Evolutionary conservation across 306 rosid genomes (phyloP), one percentile per base, ranked within the genome.

Genomic region (Prinsepia uniflora): DNA sequence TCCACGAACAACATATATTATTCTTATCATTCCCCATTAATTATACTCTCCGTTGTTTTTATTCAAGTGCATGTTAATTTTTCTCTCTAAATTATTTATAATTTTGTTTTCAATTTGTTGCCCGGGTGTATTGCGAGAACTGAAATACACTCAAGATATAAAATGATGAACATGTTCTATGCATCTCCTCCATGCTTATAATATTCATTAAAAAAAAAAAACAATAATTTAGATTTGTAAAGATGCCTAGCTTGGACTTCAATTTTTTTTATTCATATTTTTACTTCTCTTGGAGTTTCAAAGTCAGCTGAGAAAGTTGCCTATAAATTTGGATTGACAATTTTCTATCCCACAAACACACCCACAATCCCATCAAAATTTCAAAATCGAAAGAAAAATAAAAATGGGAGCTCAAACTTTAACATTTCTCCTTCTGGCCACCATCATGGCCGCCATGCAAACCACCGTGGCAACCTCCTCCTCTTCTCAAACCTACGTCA

Each of bases 331-430:
- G 14, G 3, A 7, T 8, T 5, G 17, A 36, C 22, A 54, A 13
- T 15, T 10, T 17, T 11, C 1, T 14, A 60, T 13, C 1, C 14
- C 55, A 65, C 22, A 67, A 0, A 48, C 7, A 41, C 20, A 9
- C 30, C 48, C 1, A 49, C 20, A 55, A 42, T n/a, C 34, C 73
- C 50, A 55, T 70, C 24, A 55, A 54, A 30, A 30, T 2, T 19
- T 70, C 24, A 55, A 54, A 30, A 30, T 30, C 13, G 17, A 52
- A 13, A 13, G 5, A 40, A n/a, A 5, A 52, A 10, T 2, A 6
- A 68, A 52, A 68, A 68, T 68, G 73, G 73, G 63, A 52, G 49
- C 63, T 7, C 65, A 36, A 61, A 61, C 7, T 60, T 60, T 60
- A 7, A 39, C 47, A 68, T 52, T 36, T 50, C 72, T 52, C n/a